A percentile compares a stretch with the other conserved stretches of the same genome.
Evolutionary conservation across 2,329 filamentous ascomycete species (phyloP).

Genomic region (Leptographium radiaticola): DNA sequence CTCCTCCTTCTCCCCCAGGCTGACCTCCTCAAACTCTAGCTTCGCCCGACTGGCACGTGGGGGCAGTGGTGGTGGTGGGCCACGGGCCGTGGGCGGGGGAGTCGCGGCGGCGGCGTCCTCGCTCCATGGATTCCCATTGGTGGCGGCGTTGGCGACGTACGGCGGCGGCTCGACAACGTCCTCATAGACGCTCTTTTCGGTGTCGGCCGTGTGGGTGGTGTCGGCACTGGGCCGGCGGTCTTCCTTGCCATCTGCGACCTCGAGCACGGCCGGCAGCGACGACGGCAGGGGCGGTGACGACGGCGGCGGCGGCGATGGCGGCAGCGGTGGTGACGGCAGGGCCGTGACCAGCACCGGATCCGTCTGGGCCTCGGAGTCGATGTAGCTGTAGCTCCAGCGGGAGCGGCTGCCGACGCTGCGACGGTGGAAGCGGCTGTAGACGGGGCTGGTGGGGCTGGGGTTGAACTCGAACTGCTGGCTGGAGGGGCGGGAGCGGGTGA

Average conservation of each 20-base stretch:
- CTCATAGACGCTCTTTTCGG: conserved; percentile 5
- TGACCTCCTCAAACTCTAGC: conserved; percentile 3
- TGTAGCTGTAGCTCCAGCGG: not conserved
- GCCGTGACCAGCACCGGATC: conserved; percentile 5
- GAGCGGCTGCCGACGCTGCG: conserved; percentile 5
- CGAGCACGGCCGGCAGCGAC: not conserved
- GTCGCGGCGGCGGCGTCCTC: no score
- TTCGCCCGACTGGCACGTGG: not conserved
- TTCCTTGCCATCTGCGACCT: not conserved
- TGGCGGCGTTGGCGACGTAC: no score
- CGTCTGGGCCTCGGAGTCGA: conserved; percentile 6
- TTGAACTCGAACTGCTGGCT: conserved; percentile 23
- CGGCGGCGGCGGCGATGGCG: not conserved
- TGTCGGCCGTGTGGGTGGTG: not conserved
- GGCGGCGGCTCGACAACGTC: conserved; percentile 1
- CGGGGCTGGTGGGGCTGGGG: conserved; percentile 22
- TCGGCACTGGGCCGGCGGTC: not conserved
- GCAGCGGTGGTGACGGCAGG: not conserved
- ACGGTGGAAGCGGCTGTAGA: conserved; percentile 12
- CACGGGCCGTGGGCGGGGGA: not conserved
- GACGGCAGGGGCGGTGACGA: not conserved
- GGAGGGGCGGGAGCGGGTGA: conserved; percentile 19
- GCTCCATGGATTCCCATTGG: no score
- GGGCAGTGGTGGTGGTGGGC: conserved; percentile 3
- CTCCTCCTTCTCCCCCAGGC: not conserved